Conservation (phyloP, 192 early-diverging fungal species). For the Backusella mclennaniae region DNA sequence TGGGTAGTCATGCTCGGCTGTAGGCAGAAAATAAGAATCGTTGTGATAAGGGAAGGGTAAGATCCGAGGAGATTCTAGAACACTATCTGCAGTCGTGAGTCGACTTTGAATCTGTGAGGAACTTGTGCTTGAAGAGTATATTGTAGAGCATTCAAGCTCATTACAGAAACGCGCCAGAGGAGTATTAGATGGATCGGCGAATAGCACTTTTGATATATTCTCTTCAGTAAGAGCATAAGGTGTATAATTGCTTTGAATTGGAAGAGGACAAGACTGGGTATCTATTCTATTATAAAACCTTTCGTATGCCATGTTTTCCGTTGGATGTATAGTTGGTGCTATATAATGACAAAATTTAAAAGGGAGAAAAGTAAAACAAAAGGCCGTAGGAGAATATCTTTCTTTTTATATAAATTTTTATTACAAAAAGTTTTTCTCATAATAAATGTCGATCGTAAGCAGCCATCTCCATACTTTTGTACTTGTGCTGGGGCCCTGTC, state of each 20-base stretch:
- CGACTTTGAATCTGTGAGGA: background rate
- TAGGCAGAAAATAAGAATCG: conserved; percentile 19
- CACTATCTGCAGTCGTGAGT: background rate
- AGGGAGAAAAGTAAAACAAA: background rate
- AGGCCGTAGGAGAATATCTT: background rate
- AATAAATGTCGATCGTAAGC: background rate
- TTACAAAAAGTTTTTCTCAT: background rate
- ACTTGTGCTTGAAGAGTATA: background rate
- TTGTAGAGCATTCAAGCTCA: background rate
- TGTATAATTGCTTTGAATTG: background rate
- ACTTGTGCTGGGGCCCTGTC: conserved; percentile 8
- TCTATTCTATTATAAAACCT: background rate
- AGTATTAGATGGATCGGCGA: background rate
- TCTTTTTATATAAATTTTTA: background rate
- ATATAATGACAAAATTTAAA: background rate
- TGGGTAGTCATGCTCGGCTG: conserved; percentile 16
- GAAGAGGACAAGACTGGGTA: background rate
- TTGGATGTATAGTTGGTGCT: background rate
- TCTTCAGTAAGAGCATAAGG: background rate
- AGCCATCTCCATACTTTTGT: background rate
- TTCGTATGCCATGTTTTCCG: background rate
- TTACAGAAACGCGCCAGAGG: conserved; percentile 8
- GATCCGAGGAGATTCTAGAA: conserved; percentile 15
- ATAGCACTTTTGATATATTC: conserved; percentile 10
- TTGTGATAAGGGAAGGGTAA: conserved; percentile 27